These are phyloP conservation scores for Starmerella roubikii DNA, from an alignment of 805 yeast genomes.

Conservation along the genomic window DNA sequence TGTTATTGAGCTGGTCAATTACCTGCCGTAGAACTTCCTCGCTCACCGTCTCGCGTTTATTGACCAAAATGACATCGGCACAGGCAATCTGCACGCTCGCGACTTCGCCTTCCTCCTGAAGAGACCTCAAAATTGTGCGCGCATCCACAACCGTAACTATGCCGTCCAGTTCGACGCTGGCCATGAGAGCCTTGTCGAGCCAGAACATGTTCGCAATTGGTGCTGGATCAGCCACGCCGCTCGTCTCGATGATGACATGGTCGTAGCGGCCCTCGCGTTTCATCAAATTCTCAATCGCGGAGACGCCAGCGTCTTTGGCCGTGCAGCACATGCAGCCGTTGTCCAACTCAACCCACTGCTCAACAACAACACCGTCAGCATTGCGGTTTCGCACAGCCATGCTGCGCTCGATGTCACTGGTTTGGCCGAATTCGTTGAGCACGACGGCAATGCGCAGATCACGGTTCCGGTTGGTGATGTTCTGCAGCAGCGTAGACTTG, in stretches of 20 bases:
- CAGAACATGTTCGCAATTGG: conserved; percentile 96
- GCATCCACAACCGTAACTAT: conserved; percentile 76
- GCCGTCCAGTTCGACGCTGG: conserved; percentile 81
- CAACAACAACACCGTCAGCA: conserved; percentile 39
- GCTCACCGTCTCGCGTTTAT: conserved; percentile 52
- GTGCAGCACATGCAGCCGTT: conserved; percentile 96
- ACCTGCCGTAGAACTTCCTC: conserved; percentile 26
- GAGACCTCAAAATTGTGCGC: conserved; percentile 43
- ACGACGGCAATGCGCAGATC: conserved; percentile 74
- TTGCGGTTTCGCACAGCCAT: conserved; percentile 39
- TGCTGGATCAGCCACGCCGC: conserved; percentile 95
- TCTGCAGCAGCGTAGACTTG: conserved; percentile 65
- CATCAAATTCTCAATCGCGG: conserved; percentile 72
- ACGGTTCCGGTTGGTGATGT: conserved; percentile 50
- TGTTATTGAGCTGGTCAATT: conserved; percentile 32
- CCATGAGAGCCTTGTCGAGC: conserved; percentile 79
- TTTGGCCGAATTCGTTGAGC: conserved; percentile 77
- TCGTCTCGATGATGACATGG: conserved; percentile 83
- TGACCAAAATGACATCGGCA: conserved; percentile 71
- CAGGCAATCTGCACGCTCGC: conserved; percentile 83
- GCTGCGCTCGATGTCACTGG: conserved; percentile 77
- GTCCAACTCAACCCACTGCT: conserved; percentile 93
- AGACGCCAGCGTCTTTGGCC: conserved; percentile 86
- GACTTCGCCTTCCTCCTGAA: conserved; percentile 47
- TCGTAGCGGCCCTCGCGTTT: conserved; percentile 64